Conservation (phyloP, 2,329 filamentous ascomycete species). For the Phoma sp. region DNA sequence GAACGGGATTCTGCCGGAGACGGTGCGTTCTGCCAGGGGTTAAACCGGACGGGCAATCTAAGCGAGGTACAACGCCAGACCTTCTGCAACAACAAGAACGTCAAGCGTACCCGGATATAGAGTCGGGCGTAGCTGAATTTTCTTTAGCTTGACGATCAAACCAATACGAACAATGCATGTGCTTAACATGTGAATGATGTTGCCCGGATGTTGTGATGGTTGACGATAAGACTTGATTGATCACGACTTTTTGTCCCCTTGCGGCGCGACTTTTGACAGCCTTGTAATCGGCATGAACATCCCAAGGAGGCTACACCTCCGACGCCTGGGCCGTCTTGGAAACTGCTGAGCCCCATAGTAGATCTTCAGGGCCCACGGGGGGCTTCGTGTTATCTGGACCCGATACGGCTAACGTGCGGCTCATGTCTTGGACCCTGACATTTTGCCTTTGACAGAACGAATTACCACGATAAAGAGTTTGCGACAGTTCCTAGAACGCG, state of each 20-base stretch:
- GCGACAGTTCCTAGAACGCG: neutral
- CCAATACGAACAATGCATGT: neutral
- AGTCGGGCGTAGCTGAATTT: too few relatives aligned
- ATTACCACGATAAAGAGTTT: neutral
- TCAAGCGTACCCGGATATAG: neutral
- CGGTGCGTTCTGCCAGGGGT: neutral
- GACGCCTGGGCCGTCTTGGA: slow-evolving; percentile 20
- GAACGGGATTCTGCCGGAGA: neutral
- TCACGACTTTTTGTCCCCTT: neutral
- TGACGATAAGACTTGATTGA: too few relatives aligned
- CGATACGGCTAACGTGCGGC: slow-evolving; percentile 29
- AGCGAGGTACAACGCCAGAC: neutral
- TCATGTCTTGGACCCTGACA: slow-evolving; percentile 26
- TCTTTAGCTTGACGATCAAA: neutral
- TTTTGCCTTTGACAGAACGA: neutral
- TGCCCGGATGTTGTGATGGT: too few relatives aligned
- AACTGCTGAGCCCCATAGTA: slow-evolving; percentile 24
- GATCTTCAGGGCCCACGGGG: slow-evolving; percentile 28
- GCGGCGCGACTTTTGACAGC: neutral
- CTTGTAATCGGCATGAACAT: slow-evolving; percentile 6
- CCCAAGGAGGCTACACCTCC: slow-evolving; percentile 4
- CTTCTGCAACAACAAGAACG: neutral
- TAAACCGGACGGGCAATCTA: neutral
- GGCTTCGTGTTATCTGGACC: slow-evolving; percentile 23
- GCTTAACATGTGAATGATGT: neutral